Evolutionary conservation across 2,329 filamentous ascomycete genomes (phyloP), one percentile per base, ranked within the genome.

Genomic region (Microdochium nivale): DNA sequence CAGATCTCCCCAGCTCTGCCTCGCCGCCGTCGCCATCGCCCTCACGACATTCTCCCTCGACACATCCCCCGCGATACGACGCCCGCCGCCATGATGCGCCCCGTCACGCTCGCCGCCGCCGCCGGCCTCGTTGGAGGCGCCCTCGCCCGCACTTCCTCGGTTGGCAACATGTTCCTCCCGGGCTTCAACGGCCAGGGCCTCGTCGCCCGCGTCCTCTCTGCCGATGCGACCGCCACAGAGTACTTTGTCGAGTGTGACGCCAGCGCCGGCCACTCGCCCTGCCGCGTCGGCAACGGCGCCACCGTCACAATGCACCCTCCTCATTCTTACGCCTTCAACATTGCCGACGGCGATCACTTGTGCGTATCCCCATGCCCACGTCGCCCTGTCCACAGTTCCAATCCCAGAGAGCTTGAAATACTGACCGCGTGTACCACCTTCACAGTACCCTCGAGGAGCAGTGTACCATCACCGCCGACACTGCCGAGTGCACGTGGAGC

Each of bases 101-200:
- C 30, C 27, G 2, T 24, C 24, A 25, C 44, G 27, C 24, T 51
- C 30, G 21, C 44, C 23, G 32, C 44, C 14, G 24, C 32, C 24
- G 43, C 46, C 14, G 44, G 43, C 44, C 27, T 25, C 32, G 44
- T 47, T 5, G 30, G 44, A 19, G 25, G 19, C 32, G 47, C 24
- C 19, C 19, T 25, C 27, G 46, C 46, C 43, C 50, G 43, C 24
- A 51, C 50, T 14, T 30, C 43, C 44, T 48, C 50, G 21, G 35
- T 25, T 21, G 44, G 44, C 46, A 47, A 51, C 30, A 16, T 44
- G 14, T 44, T 44, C 40, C 40, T 44, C 19, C 40, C 40, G 14
- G 40, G 40, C 40, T 44, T 44, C 40, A 19, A 51, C n/a, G 32
- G 43, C 50, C 16, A 37, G 43, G 2, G 16, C 25, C 32, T 23